Base-by-base conservation (phyloP, 83 land plant species). In the Diphasiastrum complanatum region DNA sequence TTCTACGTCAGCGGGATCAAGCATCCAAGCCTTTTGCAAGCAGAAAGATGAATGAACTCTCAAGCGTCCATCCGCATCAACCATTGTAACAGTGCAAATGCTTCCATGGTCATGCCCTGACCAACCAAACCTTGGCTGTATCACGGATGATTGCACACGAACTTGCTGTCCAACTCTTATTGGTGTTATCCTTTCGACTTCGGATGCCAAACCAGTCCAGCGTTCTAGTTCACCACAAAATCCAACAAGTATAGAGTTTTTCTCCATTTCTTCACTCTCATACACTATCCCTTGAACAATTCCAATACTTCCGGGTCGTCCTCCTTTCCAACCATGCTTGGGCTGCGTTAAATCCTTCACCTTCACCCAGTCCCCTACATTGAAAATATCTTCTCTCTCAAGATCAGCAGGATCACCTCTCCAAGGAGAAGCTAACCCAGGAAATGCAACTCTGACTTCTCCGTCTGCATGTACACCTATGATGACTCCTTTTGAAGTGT, bases 121-220 rank as follows among this genome's bases (percentile, higher is more conserved):
- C 97, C 97, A 91, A 2, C 97, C 93, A 70, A 91, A 91, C 68
- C 93, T 66, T 6, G 97, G 97, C 58, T 91, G 97, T 69, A 66
- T 81, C 26, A 91, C 82, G 33, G 54, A 47, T 5, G 47, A 43
- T 67, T 79, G 83, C 16, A 91, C 83, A 10, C 64, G 77, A n/a
- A 91, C 81, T 41, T 65, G 76, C 48, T 82, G 86, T 6, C 97
- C 92, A 23, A 76, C 73, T 23, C 46, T 30, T 10, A 91, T 66
- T 32, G 70, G 69, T 10, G 72, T 60, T 0, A 76, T 84, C 31
- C 72, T 73, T 60, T 84, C 97, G 29, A 91, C 75, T 47, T 81
- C 73, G n/a, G 63, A 47, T 10, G 75, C 45, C 35, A 81, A 78
- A 8, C 93, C 97, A 25, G 77, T 81, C 97, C 97, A 91, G 25